These are phyloP conservation scores for Lobulomyces angularis DNA, from an alignment of 192 early-diverging fungal genomes.

Conservation along the genomic window DNA sequence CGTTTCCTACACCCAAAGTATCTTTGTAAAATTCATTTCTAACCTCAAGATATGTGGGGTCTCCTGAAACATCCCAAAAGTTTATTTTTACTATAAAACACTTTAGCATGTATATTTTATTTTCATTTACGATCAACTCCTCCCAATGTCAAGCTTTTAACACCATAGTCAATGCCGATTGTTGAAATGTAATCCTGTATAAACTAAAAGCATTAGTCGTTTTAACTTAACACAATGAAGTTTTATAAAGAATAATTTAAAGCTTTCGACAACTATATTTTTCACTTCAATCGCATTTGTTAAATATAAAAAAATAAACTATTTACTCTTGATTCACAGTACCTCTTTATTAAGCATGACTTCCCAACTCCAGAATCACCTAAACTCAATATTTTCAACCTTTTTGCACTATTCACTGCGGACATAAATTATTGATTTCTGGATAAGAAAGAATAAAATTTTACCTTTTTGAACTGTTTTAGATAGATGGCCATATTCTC, in stretches of 20 bases:
- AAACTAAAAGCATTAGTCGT: conserved; percentile 16
- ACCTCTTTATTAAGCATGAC: conserved; percentile 44
- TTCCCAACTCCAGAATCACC: conserved; percentile 39
- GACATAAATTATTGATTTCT: background rate
- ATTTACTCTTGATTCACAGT: conserved; percentile 36
- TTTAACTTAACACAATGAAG: background rate
- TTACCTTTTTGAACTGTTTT: too few species aligned
- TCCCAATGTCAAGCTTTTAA: conserved; percentile 27
- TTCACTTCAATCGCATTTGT: background rate
- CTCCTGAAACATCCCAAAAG: conserved; percentile 49
- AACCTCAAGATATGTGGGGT: conserved; percentile 38
- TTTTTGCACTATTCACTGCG: conserved; percentile 1
- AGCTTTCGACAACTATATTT: too few species aligned
- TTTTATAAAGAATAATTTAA: conserved; percentile 2
- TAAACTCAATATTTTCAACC: conserved; percentile 34
- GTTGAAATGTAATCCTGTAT: conserved; percentile 42
- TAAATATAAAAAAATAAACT: background rate
- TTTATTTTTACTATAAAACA: conserved; percentile 38
- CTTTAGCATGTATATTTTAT: background rate
- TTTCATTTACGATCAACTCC: conserved; percentile 23
- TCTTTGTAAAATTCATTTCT: conserved; percentile 54
- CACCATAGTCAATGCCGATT: conserved; percentile 52
- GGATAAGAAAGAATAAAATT: too few species aligned
- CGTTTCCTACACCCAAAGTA: conserved; percentile 29
- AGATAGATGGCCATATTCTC: too few species aligned